Conservation (phyloP, 2,329 filamentous ascomycete species). For the Pyricularia sp. region DNA sequence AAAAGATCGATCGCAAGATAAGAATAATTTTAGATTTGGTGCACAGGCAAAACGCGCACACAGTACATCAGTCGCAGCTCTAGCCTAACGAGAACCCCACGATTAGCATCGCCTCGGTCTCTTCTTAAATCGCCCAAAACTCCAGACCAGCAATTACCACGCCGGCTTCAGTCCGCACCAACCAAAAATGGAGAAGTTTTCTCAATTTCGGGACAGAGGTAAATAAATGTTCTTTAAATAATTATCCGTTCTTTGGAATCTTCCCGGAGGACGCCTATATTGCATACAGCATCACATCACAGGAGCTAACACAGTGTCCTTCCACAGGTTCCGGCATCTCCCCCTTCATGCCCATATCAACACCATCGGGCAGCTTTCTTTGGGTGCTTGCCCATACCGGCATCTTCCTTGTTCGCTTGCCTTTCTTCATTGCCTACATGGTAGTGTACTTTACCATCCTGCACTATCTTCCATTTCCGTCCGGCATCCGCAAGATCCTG, state of each 20-base stretch:
- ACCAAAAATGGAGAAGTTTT: constrained; percentile 75
- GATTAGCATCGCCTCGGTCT: background rate
- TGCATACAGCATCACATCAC: no score
- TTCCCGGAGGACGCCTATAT: background rate
- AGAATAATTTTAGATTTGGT: background rate
- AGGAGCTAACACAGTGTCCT: background rate
- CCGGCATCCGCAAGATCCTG: constrained; percentile 60
- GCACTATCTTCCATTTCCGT: constrained; percentile 61
- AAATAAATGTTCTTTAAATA: constrained; percentile 8
- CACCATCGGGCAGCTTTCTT: constrained; percentile 44
- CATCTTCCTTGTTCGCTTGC: constrained; percentile 70
- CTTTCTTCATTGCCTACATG: constrained; percentile 57
- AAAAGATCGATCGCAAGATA: background rate
- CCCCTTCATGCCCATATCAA: constrained; percentile 76
- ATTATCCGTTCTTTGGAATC: no score
- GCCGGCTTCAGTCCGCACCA: background rate
- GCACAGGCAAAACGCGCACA: background rate
- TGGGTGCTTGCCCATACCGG: constrained; percentile 52
- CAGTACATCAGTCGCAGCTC: background rate
- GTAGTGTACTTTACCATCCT: constrained; percentile 66
- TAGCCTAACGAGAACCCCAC: background rate
- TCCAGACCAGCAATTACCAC: background rate
- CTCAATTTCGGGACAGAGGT: constrained; percentile 86
- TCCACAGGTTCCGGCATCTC: constrained; percentile 78
- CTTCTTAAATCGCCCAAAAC: background rate